Percentiles rank a stretch among this genome's conserved stretches.
Conservation (phyloP, 2,329 filamentous ascomycete species). For the Epichloe uncinata region DNA sequence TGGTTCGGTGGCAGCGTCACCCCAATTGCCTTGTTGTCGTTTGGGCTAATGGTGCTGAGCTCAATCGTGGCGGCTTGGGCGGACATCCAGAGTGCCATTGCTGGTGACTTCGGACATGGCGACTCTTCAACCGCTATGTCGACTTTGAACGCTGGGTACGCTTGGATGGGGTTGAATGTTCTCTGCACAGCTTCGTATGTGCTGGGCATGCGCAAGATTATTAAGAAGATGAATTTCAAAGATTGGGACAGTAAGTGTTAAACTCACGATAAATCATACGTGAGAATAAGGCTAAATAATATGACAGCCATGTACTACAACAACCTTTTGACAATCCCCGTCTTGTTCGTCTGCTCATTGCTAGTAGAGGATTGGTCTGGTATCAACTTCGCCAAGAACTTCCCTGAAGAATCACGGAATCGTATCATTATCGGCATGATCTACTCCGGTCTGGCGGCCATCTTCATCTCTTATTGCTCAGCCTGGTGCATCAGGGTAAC, state of each 20-base stretch:
- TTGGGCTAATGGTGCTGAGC: conserved; percentile 91
- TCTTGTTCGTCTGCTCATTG: conserved; percentile 71
- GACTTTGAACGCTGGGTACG: conserved; percentile 85
- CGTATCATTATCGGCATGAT: conserved; percentile 77
- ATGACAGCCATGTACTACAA: conserved; percentile 97
- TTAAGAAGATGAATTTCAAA: conserved; percentile 99
- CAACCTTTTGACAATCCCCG: conserved; percentile 96
- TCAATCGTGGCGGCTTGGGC: conserved; percentile 94
- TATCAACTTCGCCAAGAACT: conserved; percentile 73
- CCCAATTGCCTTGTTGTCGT: conserved; percentile 76
- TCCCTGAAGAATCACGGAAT: conserved; percentile 70
- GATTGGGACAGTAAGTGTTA: conserved; percentile 85
- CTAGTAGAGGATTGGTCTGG: conserved; percentile 86
- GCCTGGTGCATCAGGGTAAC: conserved; percentile 98
- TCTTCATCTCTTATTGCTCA: conserved; percentile 99
- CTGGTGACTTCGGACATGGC: conserved; percentile 39
- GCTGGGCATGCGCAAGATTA: conserved; percentile 90
- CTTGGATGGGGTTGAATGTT: conserved; percentile 97
- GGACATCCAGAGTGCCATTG: conserved; percentile 77
- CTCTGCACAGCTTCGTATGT: conserved; percentile 86
- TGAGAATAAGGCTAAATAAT: conserved; percentile 16
- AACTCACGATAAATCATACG: background rate
- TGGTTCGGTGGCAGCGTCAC: conserved; percentile 96
- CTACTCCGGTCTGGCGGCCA: conserved; percentile 81
- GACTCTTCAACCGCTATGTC: conserved; percentile 66